These are phyloP conservation scores for Cyberlindnera euphorbiae DNA, from an alignment of 805 yeast species.

Conservation along the genomic window DNA sequence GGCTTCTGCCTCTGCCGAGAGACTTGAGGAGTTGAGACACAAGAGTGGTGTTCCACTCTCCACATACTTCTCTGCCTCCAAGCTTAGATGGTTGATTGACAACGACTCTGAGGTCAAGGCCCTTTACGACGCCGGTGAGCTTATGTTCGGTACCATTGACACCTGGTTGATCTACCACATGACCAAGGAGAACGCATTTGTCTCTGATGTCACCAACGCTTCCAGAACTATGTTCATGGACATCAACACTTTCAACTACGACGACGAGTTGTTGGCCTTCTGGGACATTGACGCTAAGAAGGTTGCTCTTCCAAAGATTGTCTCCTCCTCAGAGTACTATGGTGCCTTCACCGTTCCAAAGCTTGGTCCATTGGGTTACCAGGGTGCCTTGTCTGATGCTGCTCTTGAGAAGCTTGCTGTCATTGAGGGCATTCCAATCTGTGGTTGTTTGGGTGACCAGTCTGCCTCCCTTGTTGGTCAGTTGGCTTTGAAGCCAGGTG, in stretches of 20 bases:
- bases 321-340: conserved; percentile 71
- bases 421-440: conserved; percentile 63
- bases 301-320: conserved; percentile 69
- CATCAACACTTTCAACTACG: conserved; percentile 69
- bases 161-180: conserved; percentile 88
- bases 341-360: conserved; percentile 68
- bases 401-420: conserved; percentile 45
- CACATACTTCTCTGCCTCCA: conserved; percentile 88
- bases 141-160: conserved; percentile 92
- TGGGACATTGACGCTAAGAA: conserved; percentile 73
- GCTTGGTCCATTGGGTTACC: conserved; percentile 45
- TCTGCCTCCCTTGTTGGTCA: conserved; percentile 92
- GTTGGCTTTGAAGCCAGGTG: conserved; percentile 75
- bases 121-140: conserved; percentile 68
- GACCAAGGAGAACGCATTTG: conserved; percentile 63
- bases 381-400: conserved; percentile 44
- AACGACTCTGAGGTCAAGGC: conserved; percentile 62
- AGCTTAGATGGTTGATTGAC: conserved; percentile 84
- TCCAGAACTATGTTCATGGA: conserved; percentile 89
- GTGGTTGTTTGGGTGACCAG: conserved; percentile 94
- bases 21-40: conserved; percentile 52
- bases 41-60: conserved; percentile 84
- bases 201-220: conserved; percentile 89
- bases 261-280: conserved; percentile 64
- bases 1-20: conserved; percentile 46